Evolutionary conservation across 169 alveolate species (phyloP).

Genomic region (Cryptosporidium tyzzeri): DNA sequence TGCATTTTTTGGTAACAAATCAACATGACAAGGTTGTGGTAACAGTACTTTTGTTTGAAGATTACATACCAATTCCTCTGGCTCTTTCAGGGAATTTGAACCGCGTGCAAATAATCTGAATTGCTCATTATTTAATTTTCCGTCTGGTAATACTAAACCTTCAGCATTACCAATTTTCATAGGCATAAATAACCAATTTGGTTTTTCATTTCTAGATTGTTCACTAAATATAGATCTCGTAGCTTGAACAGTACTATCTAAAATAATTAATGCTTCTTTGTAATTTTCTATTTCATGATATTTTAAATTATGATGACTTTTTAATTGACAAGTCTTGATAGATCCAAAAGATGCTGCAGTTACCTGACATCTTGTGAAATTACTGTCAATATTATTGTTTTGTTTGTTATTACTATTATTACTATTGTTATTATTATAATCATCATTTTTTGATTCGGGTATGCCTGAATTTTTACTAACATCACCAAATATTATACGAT

Average conservation of each 20-base stretch:
- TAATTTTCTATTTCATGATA: background rate
- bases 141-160: slow-evolving; percentile 61
- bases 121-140: slow-evolving; percentile 61
- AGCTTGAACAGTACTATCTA: slow-evolving; percentile 73
- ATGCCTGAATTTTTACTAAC: background rate
- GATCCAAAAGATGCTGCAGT: slow-evolving; percentile 76
- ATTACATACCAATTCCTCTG: slow-evolving; percentile 70
- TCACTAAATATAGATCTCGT: slow-evolving; percentile 53
- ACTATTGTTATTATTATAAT: no score
- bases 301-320: background rate
- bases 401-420: background rate
- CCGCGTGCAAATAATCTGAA: slow-evolving; percentile 64
- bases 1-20: slow-evolving; percentile 36
- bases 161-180: slow-evolving; percentile 57
- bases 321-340: slow-evolving; percentile 46
- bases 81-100: slow-evolving; percentile 70
- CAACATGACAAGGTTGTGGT: slow-evolving; percentile 56
- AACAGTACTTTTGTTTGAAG: slow-evolving; percentile 46
- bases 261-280: slow-evolving; percentile 39
- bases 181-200: slow-evolving; percentile 72
- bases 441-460: background rate
- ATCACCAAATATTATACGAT: background rate
- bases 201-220: slow-evolving; percentile 43
- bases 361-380: slow-evolving; percentile 39
- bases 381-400: background rate